A percentile compares a stretch with the other conserved stretches of the same genome.
phyloP scores from a whole-genome alignment of 75 land plant species.

The Pseudotsuga menziesii region DNA sequence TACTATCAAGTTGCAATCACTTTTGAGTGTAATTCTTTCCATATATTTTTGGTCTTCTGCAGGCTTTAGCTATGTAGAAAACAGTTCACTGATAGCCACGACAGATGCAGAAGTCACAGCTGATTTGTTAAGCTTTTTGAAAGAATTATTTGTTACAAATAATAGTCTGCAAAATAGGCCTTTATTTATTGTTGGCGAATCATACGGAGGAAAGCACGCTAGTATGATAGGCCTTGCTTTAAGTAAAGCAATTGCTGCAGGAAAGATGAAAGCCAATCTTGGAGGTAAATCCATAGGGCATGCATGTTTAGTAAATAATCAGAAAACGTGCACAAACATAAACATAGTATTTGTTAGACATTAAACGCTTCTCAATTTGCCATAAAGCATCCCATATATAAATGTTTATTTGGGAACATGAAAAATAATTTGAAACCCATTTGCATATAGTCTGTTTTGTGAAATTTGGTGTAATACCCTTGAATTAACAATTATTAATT shows the following conservation, averaged over 20 bases:
- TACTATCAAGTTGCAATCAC: not conserved
- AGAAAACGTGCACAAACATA: not conserved
- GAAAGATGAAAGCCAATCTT: constrained; percentile 47
- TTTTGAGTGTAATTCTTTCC: not conserved
- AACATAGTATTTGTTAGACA: too few relatives aligned
- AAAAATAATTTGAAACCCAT: too few relatives aligned
- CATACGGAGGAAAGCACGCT: constrained; percentile 90
- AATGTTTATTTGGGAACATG: too few relatives aligned
- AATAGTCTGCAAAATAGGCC: constrained; percentile 52
- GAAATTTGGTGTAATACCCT: too few relatives aligned
- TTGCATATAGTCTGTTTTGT: too few relatives aligned
- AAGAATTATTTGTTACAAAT: constrained; percentile 39
- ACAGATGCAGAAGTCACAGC: constrained; percentile 65
- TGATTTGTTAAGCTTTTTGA: constrained; percentile 60
- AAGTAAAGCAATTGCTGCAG: constrained; percentile 46
- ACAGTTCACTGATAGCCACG: constrained; percentile 33
- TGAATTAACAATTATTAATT: too few relatives aligned
- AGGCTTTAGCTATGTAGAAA: constrained; percentile 80
- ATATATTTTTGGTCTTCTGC: not conserved
- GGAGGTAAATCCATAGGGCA: constrained; percentile 36
- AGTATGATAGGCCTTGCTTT: constrained; percentile 55
- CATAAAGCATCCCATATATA: too few relatives aligned
- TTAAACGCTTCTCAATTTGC: too few relatives aligned
- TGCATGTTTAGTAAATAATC: not conserved
- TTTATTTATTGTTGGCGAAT: constrained; percentile 76